Evolutionary conservation across 345 rosid genomes (phyloP), one percentile per base, ranked within the genome.

Genomic region (Erysimum cheiranthoides): DNA sequence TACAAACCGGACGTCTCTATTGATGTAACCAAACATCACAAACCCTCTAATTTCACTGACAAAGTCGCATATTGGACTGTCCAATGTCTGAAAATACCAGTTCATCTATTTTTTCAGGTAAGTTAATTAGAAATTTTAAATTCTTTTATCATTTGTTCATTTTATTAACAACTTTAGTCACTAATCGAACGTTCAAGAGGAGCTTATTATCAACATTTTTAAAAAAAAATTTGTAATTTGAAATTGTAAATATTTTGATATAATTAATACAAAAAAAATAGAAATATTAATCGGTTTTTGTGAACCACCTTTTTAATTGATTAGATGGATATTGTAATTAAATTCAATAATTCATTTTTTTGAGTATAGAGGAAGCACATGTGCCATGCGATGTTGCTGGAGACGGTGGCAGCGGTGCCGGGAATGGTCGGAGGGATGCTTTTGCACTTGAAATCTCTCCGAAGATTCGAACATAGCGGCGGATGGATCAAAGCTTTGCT

Each of bases 401-500:
- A 88, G 78, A 88, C 90, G 0, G 92, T 88, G 21, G 92, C 87
- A 0, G 92, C 87, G 0, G 92, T 88, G 0, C 88, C 90, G 0
- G 90, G 92, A 10, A 88, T 88, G 92, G 90, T 86, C 2, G 90
- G 92, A 47, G 90, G 92, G 13, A 86, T 88, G 92, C 86, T 86
- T 10, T 62, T 86, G 67, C 90, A 86, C 58, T 82, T 78, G 72
- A 88, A 88, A 66, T 88, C 92, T 13, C 82, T 88, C 14, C 70
- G 90, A 36, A 43, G 85, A 30, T 86, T 86, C 66, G 87, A 88
- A 65, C 92, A 86, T 10, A 86, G 90, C 42, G 88, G 92, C 0
- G 92, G 90, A 10, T 84, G 92, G 92, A 88, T 88, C 50, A 88
- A 86, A 75, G 90, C 90, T 0, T 80, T 86, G 58, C 64, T 88